phyloP scores from a whole-genome alignment of 1,284 basidiomycete species.

The Cutaneotrichosporon mucoides region DNA sequence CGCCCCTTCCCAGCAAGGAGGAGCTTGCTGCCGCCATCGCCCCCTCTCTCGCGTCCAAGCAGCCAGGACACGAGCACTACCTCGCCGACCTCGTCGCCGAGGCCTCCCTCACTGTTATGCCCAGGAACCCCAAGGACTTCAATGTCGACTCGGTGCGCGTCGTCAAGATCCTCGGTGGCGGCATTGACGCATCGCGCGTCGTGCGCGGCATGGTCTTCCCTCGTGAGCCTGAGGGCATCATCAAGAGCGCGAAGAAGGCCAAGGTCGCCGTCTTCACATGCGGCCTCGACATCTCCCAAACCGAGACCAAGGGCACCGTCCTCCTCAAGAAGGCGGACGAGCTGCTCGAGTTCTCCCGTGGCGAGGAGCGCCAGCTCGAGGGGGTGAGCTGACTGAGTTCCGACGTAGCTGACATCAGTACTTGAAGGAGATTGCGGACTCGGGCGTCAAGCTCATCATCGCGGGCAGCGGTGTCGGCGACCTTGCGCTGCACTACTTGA shows the following conservation, averaged over 20 bases:
- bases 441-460: conserved; percentile 89
- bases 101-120: conserved; percentile 86
- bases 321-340: conserved; percentile 94
- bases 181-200: conserved; percentile 76
- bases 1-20: conserved; percentile 71
- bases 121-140: conserved; percentile 80
- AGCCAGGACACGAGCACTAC: conserved; percentile 87
- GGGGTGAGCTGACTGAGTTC: conserved; percentile 61
- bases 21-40: conserved; percentile 76
- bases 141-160: conserved; percentile 98
- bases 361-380: conserved; percentile 93
- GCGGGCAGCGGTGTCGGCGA: conserved; percentile 92
- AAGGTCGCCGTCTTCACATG: conserved; percentile 95
- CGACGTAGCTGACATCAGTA: conserved; percentile 56
- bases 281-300: conserved; percentile 88
- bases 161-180: conserved; percentile 97
- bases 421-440: conserved; percentile 94
- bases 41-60: conserved; percentile 93
- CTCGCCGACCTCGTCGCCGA: conserved; percentile 85
- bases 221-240: conserved; percentile 81
- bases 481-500: conserved; percentile 94
- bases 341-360: conserved; percentile 91
- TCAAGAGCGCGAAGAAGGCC: conserved; percentile 75
- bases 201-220: conserved; percentile 98
- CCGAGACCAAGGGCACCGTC: conserved; percentile 98